A percentile compares a stretch with the other conserved stretches of the same genome.
Evolutionary conservation across 129 eudicot genomes (phyloP).

Genomic region (Tagetes patula): DNA sequence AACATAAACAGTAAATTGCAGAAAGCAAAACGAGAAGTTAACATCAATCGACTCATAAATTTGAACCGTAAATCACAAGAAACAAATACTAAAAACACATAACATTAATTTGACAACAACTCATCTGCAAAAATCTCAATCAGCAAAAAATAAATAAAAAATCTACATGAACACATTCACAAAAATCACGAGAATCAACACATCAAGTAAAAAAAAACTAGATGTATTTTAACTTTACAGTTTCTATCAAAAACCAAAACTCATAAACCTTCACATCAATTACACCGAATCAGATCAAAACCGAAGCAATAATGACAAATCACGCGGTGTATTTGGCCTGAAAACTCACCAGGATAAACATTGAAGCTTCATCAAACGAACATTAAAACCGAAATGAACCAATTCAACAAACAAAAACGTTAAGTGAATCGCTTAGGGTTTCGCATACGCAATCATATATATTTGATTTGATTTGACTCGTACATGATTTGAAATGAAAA

Average conservation of each 20-base stretch:
- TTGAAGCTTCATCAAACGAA: slow-evolving; percentile 65
- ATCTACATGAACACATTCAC: slow-evolving; percentile 24
- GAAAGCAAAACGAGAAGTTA: background rate
- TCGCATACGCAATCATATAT: slow-evolving; percentile 1
- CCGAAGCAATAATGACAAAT: background rate
- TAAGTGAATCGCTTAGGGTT: slow-evolving; percentile 26
- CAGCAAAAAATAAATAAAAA: background rate
- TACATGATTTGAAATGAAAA: slow-evolving; percentile 3
- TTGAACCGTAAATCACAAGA: slow-evolving; percentile 14
- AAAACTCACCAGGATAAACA: slow-evolving; percentile 40
- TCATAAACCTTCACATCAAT: slow-evolving; percentile 13
- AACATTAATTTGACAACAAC: slow-evolving; percentile 14
- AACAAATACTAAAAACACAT: background rate
- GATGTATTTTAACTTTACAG: background rate
- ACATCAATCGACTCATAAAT: slow-evolving; percentile 5
- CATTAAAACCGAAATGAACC: slow-evolving; percentile 16
- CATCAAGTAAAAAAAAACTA: background rate
- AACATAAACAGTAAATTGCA: slow-evolving; percentile 4
- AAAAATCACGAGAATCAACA: slow-evolving; percentile 5
- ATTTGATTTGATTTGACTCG: slow-evolving; percentile 8
- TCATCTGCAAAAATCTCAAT: background rate
- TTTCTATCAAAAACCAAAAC: background rate
- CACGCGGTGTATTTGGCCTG: background rate
- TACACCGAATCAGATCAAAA: slow-evolving; percentile 1
- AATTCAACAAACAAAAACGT: background rate